Evolutionary conservation across 306 rosid genomes (phyloP), one percentile per base, ranked within the genome.

Genomic region (Quercus agrifolia): DNA sequence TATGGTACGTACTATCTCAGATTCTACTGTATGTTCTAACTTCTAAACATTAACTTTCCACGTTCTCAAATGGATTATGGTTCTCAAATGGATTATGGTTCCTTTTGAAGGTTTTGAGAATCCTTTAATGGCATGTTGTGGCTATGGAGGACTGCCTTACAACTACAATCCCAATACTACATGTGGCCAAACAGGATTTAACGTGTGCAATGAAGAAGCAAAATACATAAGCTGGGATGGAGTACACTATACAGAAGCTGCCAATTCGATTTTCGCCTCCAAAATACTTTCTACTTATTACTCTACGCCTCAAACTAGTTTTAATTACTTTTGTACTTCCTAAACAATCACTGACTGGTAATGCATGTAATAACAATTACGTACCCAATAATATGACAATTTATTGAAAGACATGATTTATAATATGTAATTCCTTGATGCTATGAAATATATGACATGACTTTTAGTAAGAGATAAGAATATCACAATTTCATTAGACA

Each of bases 191-290:
- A 35, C 82, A 3, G 77, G 82, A 12, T 84, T 46, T 74, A 69
- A 80, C 5, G 56, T 69, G 10, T 77, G 82, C 79, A 52, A 19
- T 9, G 85, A 80, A 38, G 82, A 76, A 28, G 68, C 77, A 14
- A 84, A 67, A 52, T 80, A 76, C 41, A 49, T 80, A 66, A 84
- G 82, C 51, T 84, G 82, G 84, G 84, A 80, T 74, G 84, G 87
- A 73, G 82, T 77, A 67, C 84, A 77, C 82, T 77, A 84, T 6
- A 62, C 54, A 49, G 54, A 49, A 49, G 54, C 13, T 49, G 54
- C 54, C 15, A 49, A 49, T 49, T 49, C 54, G 12, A 49, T 49
- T 21, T 64, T 84, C n/a, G 79, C 79, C 30, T 80, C 87, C 56
- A 80, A 80, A 70, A 80, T 80, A 63, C 81, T 79, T 44, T 84